Evolutionary conservation across 2,329 filamentous ascomycete genomes (phyloP), one percentile per base, ranked within the genome.

Genomic region (Clarireedia monteithiana): DNA sequence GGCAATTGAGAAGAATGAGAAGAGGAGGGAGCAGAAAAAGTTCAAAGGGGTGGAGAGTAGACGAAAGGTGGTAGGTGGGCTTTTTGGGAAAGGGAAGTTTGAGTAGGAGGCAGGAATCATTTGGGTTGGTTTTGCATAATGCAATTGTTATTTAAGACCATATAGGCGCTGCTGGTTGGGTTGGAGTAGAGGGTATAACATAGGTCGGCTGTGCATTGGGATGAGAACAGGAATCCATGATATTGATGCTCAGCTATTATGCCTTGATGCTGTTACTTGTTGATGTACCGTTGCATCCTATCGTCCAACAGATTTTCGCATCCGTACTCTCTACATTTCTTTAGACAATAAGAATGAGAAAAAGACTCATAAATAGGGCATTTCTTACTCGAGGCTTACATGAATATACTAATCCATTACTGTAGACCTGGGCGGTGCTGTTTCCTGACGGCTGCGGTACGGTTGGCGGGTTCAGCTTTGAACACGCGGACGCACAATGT

Each of bases 51-150:
- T 78, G 1, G 78, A 82, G 71, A 78, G 72, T 50, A 72, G 83
- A 65, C 72, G 78, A 27, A 77, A 78, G 60, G 75, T 75, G 15
- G 80, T 85, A 0, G 79, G 80, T 5, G 81, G 80, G 1, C 64
- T 86, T 59, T 77, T 86, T 70, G 79, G 78, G 0, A 74, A 71
- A 34, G 82, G 82, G 6, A 74, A 71, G 61, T 82, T 82, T 69
- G 79, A 69, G 23, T 69, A 55, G 61, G 30, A 39, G 6, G 23
- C 27, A 9, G 27, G 27, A 30, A 10, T 30, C 27, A 30, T 30
- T 30, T 30, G 27, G 27, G 1, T 30, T 30, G 27, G 27, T 7
- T 30, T 30, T 30, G 9, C 7, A 30, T 30, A 30, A 9, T 30
- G 27, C 6, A 7, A 30, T 9, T 30, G 27, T 30, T 9, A 9